These are phyloP conservation scores for barrel medic (Medicago truncatula) DNA, from an alignment of 306 rosid genomes.

Conservation along the genomic window DNA sequence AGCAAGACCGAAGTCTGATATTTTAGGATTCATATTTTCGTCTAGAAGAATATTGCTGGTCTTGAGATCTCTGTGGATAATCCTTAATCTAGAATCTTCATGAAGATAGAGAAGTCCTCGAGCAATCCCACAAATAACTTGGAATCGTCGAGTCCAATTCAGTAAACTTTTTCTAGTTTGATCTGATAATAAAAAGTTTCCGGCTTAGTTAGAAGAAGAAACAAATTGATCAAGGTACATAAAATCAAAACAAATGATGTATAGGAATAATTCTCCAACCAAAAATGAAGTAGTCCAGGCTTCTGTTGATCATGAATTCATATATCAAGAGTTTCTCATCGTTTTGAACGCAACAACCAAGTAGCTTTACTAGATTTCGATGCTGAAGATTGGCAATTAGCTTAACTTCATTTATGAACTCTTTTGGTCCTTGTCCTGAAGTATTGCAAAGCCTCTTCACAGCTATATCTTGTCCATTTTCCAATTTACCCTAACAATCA, in stretches of 20 bases:
- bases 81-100: conserved; percentile 62
- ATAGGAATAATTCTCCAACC: conserved; percentile 44
- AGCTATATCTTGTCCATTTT: conserved; percentile 58
- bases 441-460: conserved; percentile 62
- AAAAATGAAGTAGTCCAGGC: conserved; percentile 70
- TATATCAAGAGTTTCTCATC: conserved; percentile 61
- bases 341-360: conserved; percentile 62
- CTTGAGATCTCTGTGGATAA: conserved; percentile 65
- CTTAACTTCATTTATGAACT: conserved; percentile 66
- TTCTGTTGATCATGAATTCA: conserved; percentile 67
- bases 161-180: conserved; percentile 26
- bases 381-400: conserved; percentile 74
- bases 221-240: background rate
- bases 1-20: conserved; percentile 70
- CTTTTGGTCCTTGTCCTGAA: conserved; percentile 65
- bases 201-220: conserved; percentile 14
- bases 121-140: conserved; percentile 58
- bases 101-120: conserved; percentile 63
- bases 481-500: conserved; percentile 58
- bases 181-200: conserved; percentile 36
- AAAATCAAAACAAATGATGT: background rate
- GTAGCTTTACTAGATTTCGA: conserved; percentile 66
- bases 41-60: conserved; percentile 62
- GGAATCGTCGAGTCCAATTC: conserved; percentile 53
- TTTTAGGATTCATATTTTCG: conserved; percentile 60